phyloP scores from a whole-genome alignment of 148 eudicot species.

The Gaultheria prostrata region DNA sequence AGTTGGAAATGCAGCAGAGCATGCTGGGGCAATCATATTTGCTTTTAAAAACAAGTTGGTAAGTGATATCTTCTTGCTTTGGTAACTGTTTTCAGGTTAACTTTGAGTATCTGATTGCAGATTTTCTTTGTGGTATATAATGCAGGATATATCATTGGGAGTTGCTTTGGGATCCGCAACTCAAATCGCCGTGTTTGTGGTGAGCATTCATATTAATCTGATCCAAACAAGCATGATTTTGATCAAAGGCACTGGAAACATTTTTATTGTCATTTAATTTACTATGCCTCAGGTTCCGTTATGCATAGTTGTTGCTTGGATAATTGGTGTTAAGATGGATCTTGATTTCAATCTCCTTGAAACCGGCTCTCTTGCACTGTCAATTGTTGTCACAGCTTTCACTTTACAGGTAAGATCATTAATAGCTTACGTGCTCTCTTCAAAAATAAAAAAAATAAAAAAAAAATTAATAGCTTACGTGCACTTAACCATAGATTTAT shows the following conservation, averaged over 20 bases:
- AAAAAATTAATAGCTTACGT: too few relatives aligned
- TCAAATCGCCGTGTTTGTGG: conserved; percentile 90
- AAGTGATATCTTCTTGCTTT: conserved; percentile 15
- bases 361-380: conserved; percentile 62
- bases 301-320: conserved; percentile 69
- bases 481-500: too few relatives aligned
- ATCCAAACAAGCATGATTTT: background rate
- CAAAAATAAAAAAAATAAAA: too few relatives aligned
- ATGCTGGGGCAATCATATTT: conserved; percentile 88
- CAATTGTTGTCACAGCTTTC: conserved; percentile 65
- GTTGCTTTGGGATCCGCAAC: conserved; percentile 94
- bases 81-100: background rate
- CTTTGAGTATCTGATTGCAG: background rate
- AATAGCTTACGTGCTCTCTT: background rate
- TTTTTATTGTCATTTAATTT: background rate
- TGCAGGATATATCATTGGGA: conserved; percentile 86
- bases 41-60: conserved; percentile 93
- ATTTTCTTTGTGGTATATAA: background rate
- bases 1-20: conserved; percentile 96
- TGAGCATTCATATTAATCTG: conserved; percentile 25
- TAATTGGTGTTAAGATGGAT: conserved; percentile 65
- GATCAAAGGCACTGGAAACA: background rate
- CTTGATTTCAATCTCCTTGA: conserved; percentile 68
- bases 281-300: conserved; percentile 53
- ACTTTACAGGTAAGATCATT: conserved; percentile 56